Evolutionary conservation across 352 stramenopile genomes (phyloP).

Genomic region (Plasmopara viticola): DNA sequence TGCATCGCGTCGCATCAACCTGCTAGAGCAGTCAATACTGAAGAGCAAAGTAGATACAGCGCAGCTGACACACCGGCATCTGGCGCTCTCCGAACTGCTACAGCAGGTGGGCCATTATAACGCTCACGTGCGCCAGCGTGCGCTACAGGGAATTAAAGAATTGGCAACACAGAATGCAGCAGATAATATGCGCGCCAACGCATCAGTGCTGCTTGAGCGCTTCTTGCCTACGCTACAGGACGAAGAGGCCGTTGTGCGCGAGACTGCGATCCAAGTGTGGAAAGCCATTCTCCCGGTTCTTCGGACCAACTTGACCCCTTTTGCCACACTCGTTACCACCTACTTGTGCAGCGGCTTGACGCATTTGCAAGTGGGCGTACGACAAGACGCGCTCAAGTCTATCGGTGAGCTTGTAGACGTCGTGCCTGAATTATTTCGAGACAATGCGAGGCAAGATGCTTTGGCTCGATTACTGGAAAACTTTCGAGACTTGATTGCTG

Average conservation of each 20-base stretch:
- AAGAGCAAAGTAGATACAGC: conserved; percentile 58
- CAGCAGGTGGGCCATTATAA: conserved; percentile 74
- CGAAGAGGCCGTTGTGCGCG: conserved; percentile 72
- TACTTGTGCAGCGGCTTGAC: conserved; percentile 80
- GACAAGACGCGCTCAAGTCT: conserved; percentile 62
- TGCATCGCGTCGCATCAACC: conserved; percentile 70
- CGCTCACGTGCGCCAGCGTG: conserved; percentile 65
- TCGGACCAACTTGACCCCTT: conserved; percentile 42
- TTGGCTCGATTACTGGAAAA: conserved; percentile 70
- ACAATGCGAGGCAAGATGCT: conserved; percentile 46
- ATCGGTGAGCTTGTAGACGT: conserved; percentile 63
- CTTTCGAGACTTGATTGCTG: conserved; percentile 63
- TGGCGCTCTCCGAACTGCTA: conserved; percentile 66
- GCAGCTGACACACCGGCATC: conserved; percentile 52
- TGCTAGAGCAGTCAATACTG: conserved; percentile 75
- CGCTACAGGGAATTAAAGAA: conserved; percentile 59
- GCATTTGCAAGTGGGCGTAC: conserved; percentile 68
- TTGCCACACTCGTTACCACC: conserved; percentile 63
- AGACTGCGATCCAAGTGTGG: conserved; percentile 61
- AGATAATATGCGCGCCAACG: conserved; percentile 63
- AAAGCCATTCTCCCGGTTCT: conserved; percentile 60
- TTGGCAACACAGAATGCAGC: conserved; percentile 39
- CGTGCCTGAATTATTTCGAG: conserved; percentile 44
- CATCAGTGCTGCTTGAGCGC: conserved; percentile 64
- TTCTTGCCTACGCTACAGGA: conserved; percentile 70